Evolutionary conservation across 2,329 filamentous ascomycete genomes (phyloP).

Genomic region (Scytalidium sp.): DNA sequence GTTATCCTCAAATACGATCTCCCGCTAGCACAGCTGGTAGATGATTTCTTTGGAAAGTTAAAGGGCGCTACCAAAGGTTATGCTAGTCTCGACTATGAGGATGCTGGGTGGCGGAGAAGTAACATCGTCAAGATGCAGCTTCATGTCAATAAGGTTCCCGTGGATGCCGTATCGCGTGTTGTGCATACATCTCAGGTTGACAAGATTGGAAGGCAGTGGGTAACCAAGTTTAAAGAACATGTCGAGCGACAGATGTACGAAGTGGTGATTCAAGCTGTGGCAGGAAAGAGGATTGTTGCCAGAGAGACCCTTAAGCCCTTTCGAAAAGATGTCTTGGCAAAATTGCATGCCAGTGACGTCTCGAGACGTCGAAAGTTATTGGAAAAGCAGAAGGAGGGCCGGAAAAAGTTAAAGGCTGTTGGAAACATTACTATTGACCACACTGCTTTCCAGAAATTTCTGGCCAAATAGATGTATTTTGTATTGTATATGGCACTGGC

Average conservation of each 20-base stretch:
- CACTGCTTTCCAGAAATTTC: conserved; percentile 89
- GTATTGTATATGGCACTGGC: neutral
- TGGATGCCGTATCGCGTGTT: conserved; percentile 91
- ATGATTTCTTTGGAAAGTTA: conserved; percentile 95
- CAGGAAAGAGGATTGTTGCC: conserved; percentile 79
- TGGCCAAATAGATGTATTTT: conserved; percentile 62
- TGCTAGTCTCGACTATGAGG: conserved; percentile 94
- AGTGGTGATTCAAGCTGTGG: conserved; percentile 88
- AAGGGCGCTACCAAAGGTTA: conserved; percentile 95
- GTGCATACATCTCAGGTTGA: conserved; percentile 81
- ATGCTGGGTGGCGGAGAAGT: conserved; percentile 80
- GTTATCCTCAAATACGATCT: conserved; percentile 93
- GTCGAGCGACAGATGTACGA: conserved; percentile 98
- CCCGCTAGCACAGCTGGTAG: conserved; percentile 84
- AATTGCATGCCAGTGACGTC: conserved; percentile 89
- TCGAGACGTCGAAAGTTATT: conserved; percentile 79
- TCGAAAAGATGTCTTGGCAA: conserved; percentile 89
- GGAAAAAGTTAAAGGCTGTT: conserved; percentile 79
- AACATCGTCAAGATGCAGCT: conserved; percentile 86
- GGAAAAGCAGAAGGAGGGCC: conserved; percentile 94
- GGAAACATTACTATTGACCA: conserved; percentile 97
- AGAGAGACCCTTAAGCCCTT: conserved; percentile 96
- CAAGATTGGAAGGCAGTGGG: conserved; percentile 81
- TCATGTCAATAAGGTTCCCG: conserved; percentile 87
- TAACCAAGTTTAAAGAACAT: conserved; percentile 94